phyloP scores from a whole-genome alignment of 1,284 basidiomycete species.

The Malassezia arunalokei region DNA sequence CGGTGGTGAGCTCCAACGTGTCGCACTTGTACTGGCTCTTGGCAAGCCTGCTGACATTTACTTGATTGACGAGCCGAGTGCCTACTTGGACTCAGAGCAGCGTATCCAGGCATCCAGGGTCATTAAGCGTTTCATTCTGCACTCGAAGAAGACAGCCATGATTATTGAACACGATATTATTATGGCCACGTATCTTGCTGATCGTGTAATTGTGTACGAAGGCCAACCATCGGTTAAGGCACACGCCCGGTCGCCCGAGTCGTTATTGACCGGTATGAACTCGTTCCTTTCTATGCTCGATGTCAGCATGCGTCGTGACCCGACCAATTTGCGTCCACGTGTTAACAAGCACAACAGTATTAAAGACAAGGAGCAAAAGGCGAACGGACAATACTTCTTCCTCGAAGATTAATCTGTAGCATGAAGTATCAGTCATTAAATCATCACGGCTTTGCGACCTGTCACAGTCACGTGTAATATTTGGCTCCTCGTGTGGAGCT shows the following conservation, averaged over 20 bases:
- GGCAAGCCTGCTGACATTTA: constrained; percentile 46
- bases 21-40: constrained; percentile 41
- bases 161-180: constrained; percentile 47
- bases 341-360: constrained; percentile 46
- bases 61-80: constrained; percentile 45
- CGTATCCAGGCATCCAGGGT: constrained; percentile 44
- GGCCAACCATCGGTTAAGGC: constrained; percentile 42
- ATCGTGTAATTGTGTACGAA: constrained; percentile 44
- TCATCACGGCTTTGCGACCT: too few species aligned
- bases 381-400: constrained; percentile 44
- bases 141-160: constrained; percentile 46
- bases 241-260: constrained; percentile 36
- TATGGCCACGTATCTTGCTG: constrained; percentile 44
- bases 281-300: constrained; percentile 41
- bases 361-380: constrained; percentile 47
- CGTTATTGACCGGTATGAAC: constrained; percentile 45
- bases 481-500: too few species aligned
- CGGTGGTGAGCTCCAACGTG: constrained; percentile 45
- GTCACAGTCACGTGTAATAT: too few species aligned
- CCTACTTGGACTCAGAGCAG: constrained; percentile 46
- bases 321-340: constrained; percentile 42
- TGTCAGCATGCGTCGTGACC: constrained; percentile 44
- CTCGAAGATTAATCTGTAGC: constrained; percentile 27
- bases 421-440: background rate
- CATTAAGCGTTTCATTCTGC: constrained; percentile 47